Conservation (phyloP, 305 asterid species). For the Ilex paraguariensis region DNA sequence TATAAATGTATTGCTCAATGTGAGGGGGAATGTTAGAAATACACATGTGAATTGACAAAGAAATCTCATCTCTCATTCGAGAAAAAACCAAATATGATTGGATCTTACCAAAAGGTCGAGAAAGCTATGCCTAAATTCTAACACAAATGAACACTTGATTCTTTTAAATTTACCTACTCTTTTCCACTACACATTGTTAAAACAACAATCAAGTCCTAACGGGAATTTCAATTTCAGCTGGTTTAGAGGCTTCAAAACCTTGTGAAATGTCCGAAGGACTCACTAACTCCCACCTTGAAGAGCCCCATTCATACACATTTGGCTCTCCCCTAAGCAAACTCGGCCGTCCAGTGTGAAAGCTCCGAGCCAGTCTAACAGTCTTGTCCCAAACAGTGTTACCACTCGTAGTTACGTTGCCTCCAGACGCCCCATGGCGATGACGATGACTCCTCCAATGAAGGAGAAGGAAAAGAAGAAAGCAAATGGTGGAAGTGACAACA, state of each 20-base stretch:
- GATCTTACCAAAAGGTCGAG: too few relatives aligned
- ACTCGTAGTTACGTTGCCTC: not conserved
- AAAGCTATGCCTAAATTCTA: too few relatives aligned
- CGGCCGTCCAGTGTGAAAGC: not conserved
- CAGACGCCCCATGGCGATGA: not conserved
- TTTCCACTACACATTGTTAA: too few relatives aligned
- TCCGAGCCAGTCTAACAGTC: not conserved
- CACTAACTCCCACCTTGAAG: constrained; percentile 21
- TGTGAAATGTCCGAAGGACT: constrained; percentile 21
- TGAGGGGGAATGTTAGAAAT: too few relatives aligned
- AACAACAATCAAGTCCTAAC: too few relatives aligned
- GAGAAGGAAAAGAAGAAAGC: constrained; percentile 18
- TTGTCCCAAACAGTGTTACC: not conserved
- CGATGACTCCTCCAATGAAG: constrained; percentile 5
- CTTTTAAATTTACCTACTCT: too few relatives aligned
- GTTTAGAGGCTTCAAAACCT: constrained; percentile 12
- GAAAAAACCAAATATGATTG: too few relatives aligned
- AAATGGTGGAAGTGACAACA: constrained; percentile 19
- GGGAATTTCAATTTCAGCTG: constrained; percentile 3
- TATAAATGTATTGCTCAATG: too few relatives aligned
- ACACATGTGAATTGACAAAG: too few relatives aligned
- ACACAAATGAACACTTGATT: too few relatives aligned
- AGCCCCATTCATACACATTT: not conserved
- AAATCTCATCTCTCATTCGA: too few relatives aligned
- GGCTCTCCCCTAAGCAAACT: constrained; percentile 6